Percentiles rank a stretch among this genome's conserved stretches.
Evolutionary conservation across 2,329 filamentous ascomycete genomes (phyloP).

Genomic region (Hypoxylon sp.): DNA sequence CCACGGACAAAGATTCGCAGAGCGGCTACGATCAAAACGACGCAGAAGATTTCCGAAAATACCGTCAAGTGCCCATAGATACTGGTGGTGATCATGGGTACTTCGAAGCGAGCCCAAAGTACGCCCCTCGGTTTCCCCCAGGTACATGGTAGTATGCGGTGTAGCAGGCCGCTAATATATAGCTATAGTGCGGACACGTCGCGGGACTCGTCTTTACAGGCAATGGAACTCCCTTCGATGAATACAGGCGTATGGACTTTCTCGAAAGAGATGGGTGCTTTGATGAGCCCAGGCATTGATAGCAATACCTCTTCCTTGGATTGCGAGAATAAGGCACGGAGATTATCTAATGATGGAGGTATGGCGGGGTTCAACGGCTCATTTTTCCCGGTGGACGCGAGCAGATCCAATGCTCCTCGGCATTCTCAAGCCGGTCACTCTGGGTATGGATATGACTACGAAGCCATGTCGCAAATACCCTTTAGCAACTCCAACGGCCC

Average conservation of each 20-base stretch:
- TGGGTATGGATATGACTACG: slow-evolving; percentile 5
- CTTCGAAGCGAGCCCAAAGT: not conserved
- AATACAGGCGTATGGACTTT: not conserved
- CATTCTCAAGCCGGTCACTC: not conserved
- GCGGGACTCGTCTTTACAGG: slow-evolving; percentile 5
- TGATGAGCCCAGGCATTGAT: slow-evolving; percentile 3
- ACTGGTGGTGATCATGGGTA: not conserved
- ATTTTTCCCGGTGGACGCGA: slow-evolving; percentile 5
- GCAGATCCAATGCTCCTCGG: not conserved
- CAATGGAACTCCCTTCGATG: slow-evolving; percentile 2
- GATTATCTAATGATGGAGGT: not conserved
- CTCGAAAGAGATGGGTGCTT: slow-evolving; percentile 1
- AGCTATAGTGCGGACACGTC: not conserved
- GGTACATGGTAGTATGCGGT: not conserved
- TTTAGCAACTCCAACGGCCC: not conserved
- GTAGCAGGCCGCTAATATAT: not conserved
- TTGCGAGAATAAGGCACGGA: not conserved
- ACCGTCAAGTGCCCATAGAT: slow-evolving; percentile 2
- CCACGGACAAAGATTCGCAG: not conserved
- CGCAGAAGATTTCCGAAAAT: slow-evolving; percentile 1
- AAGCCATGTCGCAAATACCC: not conserved
- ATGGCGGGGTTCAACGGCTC: not conserved
- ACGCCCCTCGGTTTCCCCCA: not conserved
- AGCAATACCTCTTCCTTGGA: not conserved
- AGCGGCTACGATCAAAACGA: slow-evolving; percentile 1